Conservation (phyloP, 108 stramenopile species). For the Seminavis robusta region DNA sequence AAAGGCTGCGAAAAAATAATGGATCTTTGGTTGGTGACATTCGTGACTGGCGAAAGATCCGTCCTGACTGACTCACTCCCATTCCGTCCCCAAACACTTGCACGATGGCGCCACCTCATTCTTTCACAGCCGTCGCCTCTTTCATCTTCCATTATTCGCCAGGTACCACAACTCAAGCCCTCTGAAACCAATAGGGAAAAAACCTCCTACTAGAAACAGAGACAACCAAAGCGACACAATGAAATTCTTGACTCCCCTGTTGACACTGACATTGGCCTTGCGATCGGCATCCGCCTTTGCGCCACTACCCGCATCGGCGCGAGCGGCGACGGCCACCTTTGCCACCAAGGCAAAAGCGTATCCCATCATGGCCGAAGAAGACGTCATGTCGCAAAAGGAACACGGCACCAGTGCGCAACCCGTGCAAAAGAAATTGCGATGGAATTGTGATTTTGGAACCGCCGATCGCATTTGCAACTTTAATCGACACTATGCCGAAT, state of each 20-base stretch:
- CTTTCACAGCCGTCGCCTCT: too few species aligned
- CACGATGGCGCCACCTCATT: too few species aligned
- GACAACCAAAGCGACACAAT: too few species aligned
- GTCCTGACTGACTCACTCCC: too few species aligned
- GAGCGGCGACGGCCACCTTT: not conserved
- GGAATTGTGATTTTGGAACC: slow-evolving; percentile 59
- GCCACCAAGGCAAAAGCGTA: slow-evolving; percentile 16
- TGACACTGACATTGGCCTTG: not conserved
- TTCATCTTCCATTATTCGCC: too few species aligned
- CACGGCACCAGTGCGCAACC: slow-evolving; percentile 74
- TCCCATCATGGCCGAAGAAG: slow-evolving; percentile 67
- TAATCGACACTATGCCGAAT: slow-evolving; percentile 68
- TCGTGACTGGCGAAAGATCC: too few species aligned
- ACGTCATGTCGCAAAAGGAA: slow-evolving; percentile 51
- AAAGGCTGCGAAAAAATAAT: too few species aligned
- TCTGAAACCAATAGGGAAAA: too few species aligned
- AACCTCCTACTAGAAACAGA: too few species aligned
- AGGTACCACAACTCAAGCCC: too few species aligned
- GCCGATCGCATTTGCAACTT: slow-evolving; percentile 84
- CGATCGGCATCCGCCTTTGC: slow-evolving; percentile 1
- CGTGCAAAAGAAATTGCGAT: slow-evolving; percentile 66
- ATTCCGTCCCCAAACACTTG: too few species aligned
- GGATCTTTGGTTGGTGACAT: too few species aligned
- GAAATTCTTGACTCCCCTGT: not conserved
- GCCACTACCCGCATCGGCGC: not conserved